Base-by-base conservation (phyloP, 345 rosid species). In the Eucalyptus victrix region DNA sequence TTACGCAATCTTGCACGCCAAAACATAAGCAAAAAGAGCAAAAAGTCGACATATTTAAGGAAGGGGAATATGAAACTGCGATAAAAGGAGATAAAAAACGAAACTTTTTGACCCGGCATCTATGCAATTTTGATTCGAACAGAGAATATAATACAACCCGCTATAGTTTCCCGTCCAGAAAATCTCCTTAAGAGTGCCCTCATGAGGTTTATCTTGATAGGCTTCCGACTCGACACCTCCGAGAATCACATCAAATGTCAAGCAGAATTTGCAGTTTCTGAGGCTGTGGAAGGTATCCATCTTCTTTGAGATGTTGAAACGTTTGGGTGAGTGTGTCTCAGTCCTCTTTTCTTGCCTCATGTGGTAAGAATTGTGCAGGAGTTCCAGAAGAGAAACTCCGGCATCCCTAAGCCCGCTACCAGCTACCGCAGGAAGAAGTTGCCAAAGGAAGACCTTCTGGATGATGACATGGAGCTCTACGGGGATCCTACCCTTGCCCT, bases 201-300 rank as follows among this genome's bases (percentile, higher is more conserved):
- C 69, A 87, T 87, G 65, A 85, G 67, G 86, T 88, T 90, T 93
- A 51, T 67, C 32, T 34, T 90, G 30, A 37, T 92, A 95, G 99
- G 97, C 90, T 69, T 94, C 97, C n/a, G 95, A 95, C 65, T 88
- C 94, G 67, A 90, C 93, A 58, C 96, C 99, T 91, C 96, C 93
- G 7, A 94, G 99, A 93, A 97, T 97, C 89, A 97, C 95, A 88
- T 95, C 99, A 26, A 97, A 97, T 90, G 94, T 97, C 89, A 97
- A 97, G 95, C 98, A 97, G 94, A 97, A 94, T 91, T 92, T 97
- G 93, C 95, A 96, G 91, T 92, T 95, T 90, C 91, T 97, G 47
- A 96, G 83, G 94, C 86, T 95, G 89, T 96, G 98, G 99, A 97
- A 97, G 98, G 99, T 90, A 62, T 49, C 91, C 90, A 6, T 34